Evolutionary conservation across 2,329 filamentous ascomycete species (phyloP).

Genomic region (Trichoderma sp.): DNA sequence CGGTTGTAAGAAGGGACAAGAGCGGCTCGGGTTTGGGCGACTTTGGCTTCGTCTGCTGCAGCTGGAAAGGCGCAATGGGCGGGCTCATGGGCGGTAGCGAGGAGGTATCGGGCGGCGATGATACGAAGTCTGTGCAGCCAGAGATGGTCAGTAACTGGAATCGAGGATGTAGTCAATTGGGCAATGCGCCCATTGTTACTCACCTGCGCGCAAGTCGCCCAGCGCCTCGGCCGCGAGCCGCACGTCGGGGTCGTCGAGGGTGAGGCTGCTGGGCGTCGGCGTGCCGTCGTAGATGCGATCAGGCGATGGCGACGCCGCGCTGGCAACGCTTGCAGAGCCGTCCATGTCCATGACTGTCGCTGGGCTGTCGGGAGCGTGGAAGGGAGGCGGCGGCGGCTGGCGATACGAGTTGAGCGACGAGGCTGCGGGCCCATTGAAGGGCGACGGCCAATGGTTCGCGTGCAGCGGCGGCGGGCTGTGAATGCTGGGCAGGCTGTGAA

Average conservation of each 20-base stretch:
- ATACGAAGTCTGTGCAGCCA: slow-evolving; percentile 60
- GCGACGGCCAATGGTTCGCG: slow-evolving; percentile 47
- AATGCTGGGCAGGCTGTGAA: not conserved
- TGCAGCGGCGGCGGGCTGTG: slow-evolving; percentile 30
- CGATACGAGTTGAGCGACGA: slow-evolving; percentile 47
- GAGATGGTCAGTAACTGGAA: not conserved
- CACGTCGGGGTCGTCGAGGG: slow-evolving; percentile 67
- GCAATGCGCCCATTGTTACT: slow-evolving; percentile 32
- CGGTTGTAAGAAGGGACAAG: slow-evolving; percentile 81
- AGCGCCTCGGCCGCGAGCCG: slow-evolving; percentile 74
- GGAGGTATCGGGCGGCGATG: slow-evolving; percentile 58
- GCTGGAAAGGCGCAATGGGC: slow-evolving; percentile 40
- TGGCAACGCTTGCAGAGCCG: slow-evolving; percentile 45
- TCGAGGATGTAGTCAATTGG: not conserved
- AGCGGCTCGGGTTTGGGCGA: slow-evolving; percentile 72
- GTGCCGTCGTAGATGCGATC: slow-evolving; percentile 35
- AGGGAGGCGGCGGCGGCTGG: slow-evolving; percentile 34
- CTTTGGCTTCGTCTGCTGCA: slow-evolving; percentile 36
- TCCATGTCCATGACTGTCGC: slow-evolving; percentile 56
- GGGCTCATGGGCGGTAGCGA: slow-evolving; percentile 47
- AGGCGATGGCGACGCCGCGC: slow-evolving; percentile 49
- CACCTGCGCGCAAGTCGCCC: slow-evolving; percentile 73
- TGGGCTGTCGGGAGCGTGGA: slow-evolving; percentile 49
- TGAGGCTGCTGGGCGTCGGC: slow-evolving; percentile 53
- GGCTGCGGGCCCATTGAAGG: slow-evolving; percentile 23